Evolutionary conservation across 192 early-diverging fungal genomes (phyloP), one percentile per base, ranked within the genome.

Genomic region (Entomortierella chlamydospora): DNA sequence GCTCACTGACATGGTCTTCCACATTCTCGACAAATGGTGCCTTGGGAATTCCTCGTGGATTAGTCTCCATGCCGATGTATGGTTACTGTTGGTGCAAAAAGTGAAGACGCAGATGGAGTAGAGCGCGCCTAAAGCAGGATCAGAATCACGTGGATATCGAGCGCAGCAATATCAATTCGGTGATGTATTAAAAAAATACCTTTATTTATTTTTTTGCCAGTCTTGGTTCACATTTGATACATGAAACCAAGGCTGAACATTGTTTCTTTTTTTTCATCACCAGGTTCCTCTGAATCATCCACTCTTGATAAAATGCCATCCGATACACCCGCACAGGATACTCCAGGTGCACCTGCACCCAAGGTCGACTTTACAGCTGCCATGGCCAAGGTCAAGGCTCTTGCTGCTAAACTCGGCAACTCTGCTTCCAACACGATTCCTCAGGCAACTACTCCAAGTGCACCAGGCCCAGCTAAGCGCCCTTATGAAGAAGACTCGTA

Each of bases 11-110:
- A 84, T 95, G 97, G 71, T 94, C 92, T 57, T 93, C 94, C 20
- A 99, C 94, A 68, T 94, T 91, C 77, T 95, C 94, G 60, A 99
- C 93, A 84, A 99, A 99, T 30, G 96, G 96, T 15, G 96, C 94
- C 70, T 91, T 91, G 26, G 97, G 97, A 64, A 99, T 99, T 65
- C 97, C 96, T 67, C 96, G 84, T 20, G 97, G 94, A 80, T 99
- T 99, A 52, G 91, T 78, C 64, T 95, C 90, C 56, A 95, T 80
- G 61, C 51, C 84, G 49, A 7, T 25, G 10, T 61, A 6, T 4
- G 34, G 12, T 47, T 31, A 54, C 20, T 47, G 15, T 20, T 3
- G 45, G 2, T 47, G 2, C 3, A 5, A 47, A 47, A 54, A 28
- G 26, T 5, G 10, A 29, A 49, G 30, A 54, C 6, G 18, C 28